Evolutionary conservation across 73 alveolate species (phyloP), one percentile per base, ranked within the genome.

Genomic region (Vitrella brassicaformis): DNA sequence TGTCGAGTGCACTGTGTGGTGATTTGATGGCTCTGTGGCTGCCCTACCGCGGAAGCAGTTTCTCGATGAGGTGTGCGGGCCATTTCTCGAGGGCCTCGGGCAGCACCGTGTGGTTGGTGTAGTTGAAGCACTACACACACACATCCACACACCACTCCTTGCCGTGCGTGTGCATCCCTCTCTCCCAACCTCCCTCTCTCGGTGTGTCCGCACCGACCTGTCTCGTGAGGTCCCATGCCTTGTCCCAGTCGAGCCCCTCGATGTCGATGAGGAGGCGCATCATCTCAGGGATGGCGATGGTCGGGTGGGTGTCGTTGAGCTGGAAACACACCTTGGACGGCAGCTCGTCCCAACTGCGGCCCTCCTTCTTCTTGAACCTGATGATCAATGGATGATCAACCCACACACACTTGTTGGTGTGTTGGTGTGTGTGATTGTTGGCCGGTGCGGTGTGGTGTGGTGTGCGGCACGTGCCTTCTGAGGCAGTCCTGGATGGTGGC

Each of bases 51-150:
- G 98, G 98, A 30, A 92, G 91, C 66, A 92, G 47, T 28, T 82
- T 88, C 74, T 82, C 94, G 69, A 92, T 66, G 71, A 92, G 75
- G 69, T 83, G 85, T 0, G 88, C 91, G 0, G 94, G 91, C 98
- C 98, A 92, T 71, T 90, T 91, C 74, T 92, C 98, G 47, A 91
- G 78, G 31, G 94, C 93, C 87, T 91, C 96, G 28, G 94, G 93
- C 72, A 85, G 70, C 65, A 91, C 93, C 29, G 96, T 91, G 80
- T 92, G 96, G 79, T 85, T 87, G 31, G 97, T 88, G 86, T 88
- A 92, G 74, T 80, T 74, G 88, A 88, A 87, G 72, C 91, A 68
- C 78, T 78, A 68, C 71, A 66, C 69, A 75, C 30, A 46, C 10
- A 39, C 9, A 31, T 0, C 31, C 27, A 27, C 25, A 31, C 29